Evolutionary conservation across 768 basidiomycete genomes (phyloP), one percentile per base, ranked within the genome.

Genomic region (Rhizopogon vesiculosus): DNA sequence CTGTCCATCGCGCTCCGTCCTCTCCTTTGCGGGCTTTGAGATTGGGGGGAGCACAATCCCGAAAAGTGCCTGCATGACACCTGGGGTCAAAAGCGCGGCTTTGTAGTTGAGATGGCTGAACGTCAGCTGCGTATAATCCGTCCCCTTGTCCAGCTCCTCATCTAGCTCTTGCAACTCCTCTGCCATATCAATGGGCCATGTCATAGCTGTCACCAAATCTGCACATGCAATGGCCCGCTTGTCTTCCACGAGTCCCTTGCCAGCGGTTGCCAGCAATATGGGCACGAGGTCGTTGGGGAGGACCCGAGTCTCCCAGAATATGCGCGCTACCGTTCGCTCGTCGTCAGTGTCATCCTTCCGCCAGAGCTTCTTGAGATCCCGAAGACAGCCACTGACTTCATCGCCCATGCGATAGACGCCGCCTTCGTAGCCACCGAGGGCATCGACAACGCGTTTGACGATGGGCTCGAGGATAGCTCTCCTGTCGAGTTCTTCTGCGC

Each of bases 161-260:
- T 84, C 80, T 53, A 98, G 83, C 65, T 98, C 97, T 63, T 89
- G 90, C 59, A 99, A 77, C 71, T 98, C 97, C 64, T 92, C 90
- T 0, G 93, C 90, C 59, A 98, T 77, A 70, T 98, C 92, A 53
- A 99, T 96, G 0, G 97, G 97, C 97, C 97, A 99, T 1, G 96
- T 98, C 91, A 99, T 91, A 0, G 95, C 94, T 0, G 93, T 91
- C 67, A 98, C 86, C 22, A 99, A 76, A 67, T 98, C 97, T 7
- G 85, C 87, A 59, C 87, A 89, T 0, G 86, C 83, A 28, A 96
- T 80, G 0, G 91, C 92, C 46, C 90, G 78, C 62, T 87, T 89
- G 70, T 93, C 90, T 60, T 92, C 90, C 33, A 89, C 84, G 19
- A 77, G 70, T 0, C 90, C 90, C 51, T 83, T 82, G 10, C 90